Evolutionary conservation across 2,329 filamentous ascomycete species (phyloP).

Genomic region (Acephala macrosclerotiorum): DNA sequence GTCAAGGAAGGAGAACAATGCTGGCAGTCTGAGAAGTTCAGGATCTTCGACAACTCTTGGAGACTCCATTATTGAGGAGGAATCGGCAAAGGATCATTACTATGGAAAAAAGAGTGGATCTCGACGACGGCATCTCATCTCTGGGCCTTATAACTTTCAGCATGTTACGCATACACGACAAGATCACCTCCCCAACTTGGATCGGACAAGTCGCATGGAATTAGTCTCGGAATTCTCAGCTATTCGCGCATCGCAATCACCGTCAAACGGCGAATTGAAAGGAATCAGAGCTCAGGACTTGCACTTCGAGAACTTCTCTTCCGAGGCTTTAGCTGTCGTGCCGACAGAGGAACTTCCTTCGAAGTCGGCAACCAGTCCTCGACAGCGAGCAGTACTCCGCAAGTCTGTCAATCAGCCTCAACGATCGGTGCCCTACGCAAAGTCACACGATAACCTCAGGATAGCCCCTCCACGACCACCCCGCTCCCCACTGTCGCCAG

Average conservation of each 20-base stretch:
- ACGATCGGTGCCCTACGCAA: slow-evolving; percentile 42
- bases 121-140: slow-evolving; percentile 52
- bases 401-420: slow-evolving; percentile 33
- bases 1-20: slow-evolving; percentile 56
- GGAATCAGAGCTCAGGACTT: slow-evolving; percentile 51
- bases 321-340: slow-evolving; percentile 47
- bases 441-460: slow-evolving; percentile 50
- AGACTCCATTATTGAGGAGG: slow-evolving; percentile 26
- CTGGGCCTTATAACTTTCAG: slow-evolving; percentile 71
- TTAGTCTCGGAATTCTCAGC: slow-evolving; percentile 54
- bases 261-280: slow-evolving; percentile 46
- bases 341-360: slow-evolving; percentile 29
- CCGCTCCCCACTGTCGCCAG: slow-evolving; percentile 51
- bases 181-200: slow-evolving; percentile 53
- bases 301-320: slow-evolving; percentile 58
- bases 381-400: slow-evolving; percentile 27
- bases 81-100: slow-evolving; percentile 36
- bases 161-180: slow-evolving; percentile 66
- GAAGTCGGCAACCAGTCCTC: slow-evolving; percentile 24
- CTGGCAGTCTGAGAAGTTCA: slow-evolving; percentile 32
- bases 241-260: slow-evolving; percentile 48
- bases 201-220: slow-evolving; percentile 50
- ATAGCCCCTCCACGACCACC: slow-evolving; percentile 57
- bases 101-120: slow-evolving; percentile 27
- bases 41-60: slow-evolving; percentile 25